A percentile compares a stretch with the other conserved stretches of the same genome.
Conservation (phyloP, 2,329 filamentous ascomycete species). For the Aspergillus novoparasiticus region DNA sequence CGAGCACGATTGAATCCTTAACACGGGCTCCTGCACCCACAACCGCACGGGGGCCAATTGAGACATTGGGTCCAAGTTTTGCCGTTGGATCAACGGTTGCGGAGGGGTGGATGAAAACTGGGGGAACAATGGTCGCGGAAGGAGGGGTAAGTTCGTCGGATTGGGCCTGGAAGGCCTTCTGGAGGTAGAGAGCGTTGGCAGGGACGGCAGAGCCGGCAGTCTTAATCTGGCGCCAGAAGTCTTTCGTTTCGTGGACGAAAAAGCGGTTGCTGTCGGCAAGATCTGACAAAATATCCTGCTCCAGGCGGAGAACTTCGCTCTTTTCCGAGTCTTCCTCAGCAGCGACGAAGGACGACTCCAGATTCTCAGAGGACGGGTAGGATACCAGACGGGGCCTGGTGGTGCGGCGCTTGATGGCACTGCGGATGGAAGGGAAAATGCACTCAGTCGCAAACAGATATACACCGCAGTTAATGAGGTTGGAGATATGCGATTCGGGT, state of each 20-base stretch:
- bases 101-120: constrained; percentile 92
- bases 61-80: constrained; percentile 96
- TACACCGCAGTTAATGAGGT: constrained; percentile 98
- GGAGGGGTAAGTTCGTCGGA: constrained; percentile 80
- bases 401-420: constrained; percentile 91
- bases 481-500: constrained; percentile 95
- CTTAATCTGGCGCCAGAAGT: constrained; percentile 99
- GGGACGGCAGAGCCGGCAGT: constrained; percentile 95
- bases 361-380: constrained; percentile 95
- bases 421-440: constrained; percentile 94
- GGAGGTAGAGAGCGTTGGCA: constrained; percentile 93
- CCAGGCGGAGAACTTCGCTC: constrained; percentile 86
- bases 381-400: constrained; percentile 87
- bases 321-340: constrained; percentile 74
- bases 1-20: constrained; percentile 94
- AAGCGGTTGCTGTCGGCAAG: constrained; percentile 97
- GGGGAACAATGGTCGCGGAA: constrained; percentile 83
- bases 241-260: constrained; percentile 97
- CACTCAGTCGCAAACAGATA: constrained; percentile 95
- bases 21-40: constrained; percentile 86
- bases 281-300: constrained; percentile 95
- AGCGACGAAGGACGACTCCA: constrained; percentile 68
- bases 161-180: constrained; percentile 84
- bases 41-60: constrained; percentile 83
- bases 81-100: constrained; percentile 90